phyloP scores from a whole-genome alignment of 1,284 basidiomycete genomes.

The Earliella scabrosa region DNA sequence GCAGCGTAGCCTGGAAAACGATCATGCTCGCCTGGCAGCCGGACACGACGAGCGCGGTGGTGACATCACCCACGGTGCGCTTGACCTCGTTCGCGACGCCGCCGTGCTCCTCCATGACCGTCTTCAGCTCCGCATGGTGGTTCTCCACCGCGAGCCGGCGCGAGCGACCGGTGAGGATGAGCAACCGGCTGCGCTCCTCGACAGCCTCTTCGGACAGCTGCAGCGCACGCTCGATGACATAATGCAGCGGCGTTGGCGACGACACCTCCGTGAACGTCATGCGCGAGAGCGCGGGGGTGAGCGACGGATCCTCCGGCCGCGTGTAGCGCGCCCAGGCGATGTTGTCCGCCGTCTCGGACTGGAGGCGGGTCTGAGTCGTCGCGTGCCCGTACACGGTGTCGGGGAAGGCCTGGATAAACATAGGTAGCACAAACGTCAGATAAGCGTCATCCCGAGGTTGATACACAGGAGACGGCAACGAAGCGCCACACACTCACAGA shows the following conservation, averaged over 20 bases:
- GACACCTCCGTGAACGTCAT: constrained; percentile 59
- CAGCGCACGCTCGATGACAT: constrained; percentile 42
- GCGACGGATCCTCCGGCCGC: constrained; percentile 27
- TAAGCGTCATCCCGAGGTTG: neutral
- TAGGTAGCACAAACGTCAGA: constrained; percentile 8
- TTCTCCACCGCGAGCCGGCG: constrained; percentile 68
- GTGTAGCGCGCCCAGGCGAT: constrained; percentile 47
- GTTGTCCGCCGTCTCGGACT: constrained; percentile 51
- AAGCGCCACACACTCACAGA: constrained; percentile 47
- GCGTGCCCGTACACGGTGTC: constrained; percentile 51
- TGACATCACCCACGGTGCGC: constrained; percentile 86
- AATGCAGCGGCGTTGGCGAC: constrained; percentile 59
- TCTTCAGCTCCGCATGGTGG: constrained; percentile 66
- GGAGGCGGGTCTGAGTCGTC: constrained; percentile 45
- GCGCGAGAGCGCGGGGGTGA: constrained; percentile 46
- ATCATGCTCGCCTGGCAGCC: constrained; percentile 66
- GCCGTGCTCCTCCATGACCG: constrained; percentile 61
- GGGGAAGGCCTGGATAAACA: constrained; percentile 35
- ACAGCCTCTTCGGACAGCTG: constrained; percentile 27
- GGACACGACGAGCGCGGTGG: constrained; percentile 69
- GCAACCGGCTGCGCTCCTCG: constrained; percentile 43
- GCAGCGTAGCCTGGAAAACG: constrained; percentile 66
- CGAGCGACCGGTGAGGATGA: constrained; percentile 74
- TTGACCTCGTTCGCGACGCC: constrained; percentile 59
- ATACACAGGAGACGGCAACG: neutral